Conservation (phyloP, 164 flowering plant species). For the Cinnamomum micranthum region DNA sequence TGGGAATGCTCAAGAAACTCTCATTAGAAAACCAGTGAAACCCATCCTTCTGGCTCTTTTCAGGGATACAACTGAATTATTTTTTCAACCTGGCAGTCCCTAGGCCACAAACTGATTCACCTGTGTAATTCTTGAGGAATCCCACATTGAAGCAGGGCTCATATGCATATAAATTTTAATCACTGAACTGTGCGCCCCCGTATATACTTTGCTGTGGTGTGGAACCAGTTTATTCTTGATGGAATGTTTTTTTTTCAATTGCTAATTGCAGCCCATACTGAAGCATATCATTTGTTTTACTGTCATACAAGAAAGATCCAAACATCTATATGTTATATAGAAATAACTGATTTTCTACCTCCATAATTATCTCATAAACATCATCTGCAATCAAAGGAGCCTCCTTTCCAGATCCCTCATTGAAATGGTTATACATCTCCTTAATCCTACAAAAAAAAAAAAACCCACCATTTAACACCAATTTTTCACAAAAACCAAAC, state of each 20-base stretch:
- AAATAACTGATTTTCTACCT: conserved; percentile 35
- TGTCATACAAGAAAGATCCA: neutral
- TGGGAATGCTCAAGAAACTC: no score
- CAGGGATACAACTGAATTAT: neutral
- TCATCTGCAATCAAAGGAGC: conserved; percentile 93
- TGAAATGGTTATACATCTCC: conserved; percentile 71
- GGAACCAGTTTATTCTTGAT: neutral
- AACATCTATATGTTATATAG: neutral
- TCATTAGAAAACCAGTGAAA: neutral
- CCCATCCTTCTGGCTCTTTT: neutral
- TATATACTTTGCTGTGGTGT: neutral
- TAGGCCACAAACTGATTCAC: neutral
- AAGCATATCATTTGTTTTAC: no score
- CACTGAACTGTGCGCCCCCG: neutral
- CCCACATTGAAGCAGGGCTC: neutral
- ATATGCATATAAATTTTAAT: no score
- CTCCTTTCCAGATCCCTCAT: conserved; percentile 70
- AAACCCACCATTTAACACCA: neutral
- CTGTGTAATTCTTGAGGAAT: neutral
- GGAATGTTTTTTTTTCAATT: no score
- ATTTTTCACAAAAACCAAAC: neutral
- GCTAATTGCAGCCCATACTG: no score
- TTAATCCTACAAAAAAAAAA: conserved; percentile 51
- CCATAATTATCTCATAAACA: conserved; percentile 90
- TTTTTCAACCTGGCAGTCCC: neutral